Evolutionary conservation across 108 stramenopile species (phyloP).

Genomic region (Pelagomonas calceolata): DNA sequence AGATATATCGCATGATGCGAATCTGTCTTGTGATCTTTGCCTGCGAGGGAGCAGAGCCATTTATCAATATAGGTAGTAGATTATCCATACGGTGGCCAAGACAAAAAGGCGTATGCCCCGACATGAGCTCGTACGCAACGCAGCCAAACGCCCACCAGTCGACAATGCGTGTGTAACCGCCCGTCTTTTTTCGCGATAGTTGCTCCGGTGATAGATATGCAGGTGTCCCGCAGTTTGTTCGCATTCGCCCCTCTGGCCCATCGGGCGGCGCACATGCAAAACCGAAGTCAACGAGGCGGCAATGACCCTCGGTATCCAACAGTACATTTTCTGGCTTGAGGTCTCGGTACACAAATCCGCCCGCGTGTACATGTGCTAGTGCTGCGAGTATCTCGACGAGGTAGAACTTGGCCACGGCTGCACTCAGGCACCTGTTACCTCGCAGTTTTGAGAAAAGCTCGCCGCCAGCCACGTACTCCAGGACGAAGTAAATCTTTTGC

Average conservation of each 20-base stretch:
- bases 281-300: conserved; percentile 44
- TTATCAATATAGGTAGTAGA: too few species aligned
- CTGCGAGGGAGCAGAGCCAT: too few species aligned
- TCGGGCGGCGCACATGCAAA: conserved; percentile 27
- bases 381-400: conserved; percentile 37
- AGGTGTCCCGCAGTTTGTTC: conserved; percentile 54
- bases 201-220: conserved; percentile 40
- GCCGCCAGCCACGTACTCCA: conserved; percentile 52
- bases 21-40: conserved; percentile 11
- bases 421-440: neutral
- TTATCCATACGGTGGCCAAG: too few species aligned
- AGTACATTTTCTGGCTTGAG: conserved; percentile 56
- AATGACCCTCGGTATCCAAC: conserved; percentile 33
- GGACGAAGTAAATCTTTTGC: conserved; percentile 37
- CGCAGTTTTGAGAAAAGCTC: conserved; percentile 53
- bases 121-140: conserved; percentile 21
- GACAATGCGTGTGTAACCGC: conserved; percentile 10
- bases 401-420: conserved; percentile 19
- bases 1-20: conserved; percentile 25
- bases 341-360: conserved; percentile 47
- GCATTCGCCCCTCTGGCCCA: conserved; percentile 16
- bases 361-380: conserved; percentile 46
- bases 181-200: conserved; percentile 17
- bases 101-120: conserved; percentile 20
- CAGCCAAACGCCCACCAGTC: conserved; percentile 31